phyloP scores from a whole-genome alignment of 2,329 filamentous ascomycete genomes.

The Coniochaeta sp. region DNA sequence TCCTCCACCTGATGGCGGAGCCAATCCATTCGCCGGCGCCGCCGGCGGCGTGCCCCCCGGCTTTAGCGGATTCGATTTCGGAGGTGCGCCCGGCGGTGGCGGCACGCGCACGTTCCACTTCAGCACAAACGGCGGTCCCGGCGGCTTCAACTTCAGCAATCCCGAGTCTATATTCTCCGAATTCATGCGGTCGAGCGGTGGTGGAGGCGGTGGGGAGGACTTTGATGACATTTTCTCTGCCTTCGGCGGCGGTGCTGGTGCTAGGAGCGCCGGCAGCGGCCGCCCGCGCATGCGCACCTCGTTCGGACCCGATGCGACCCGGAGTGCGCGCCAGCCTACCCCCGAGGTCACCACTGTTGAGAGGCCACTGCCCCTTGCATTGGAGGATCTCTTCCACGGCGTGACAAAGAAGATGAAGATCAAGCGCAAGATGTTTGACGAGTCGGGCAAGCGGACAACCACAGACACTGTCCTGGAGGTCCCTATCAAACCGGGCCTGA shows the following conservation, averaged over 20 bases:
- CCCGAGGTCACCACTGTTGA: conserved; percentile 90
- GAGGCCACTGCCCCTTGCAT: conserved; percentile 66
- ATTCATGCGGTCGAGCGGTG: conserved; percentile 59
- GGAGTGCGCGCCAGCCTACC: conserved; percentile 43
- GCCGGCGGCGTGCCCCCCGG: conserved; percentile 32
- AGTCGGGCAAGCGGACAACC: conserved; percentile 72
- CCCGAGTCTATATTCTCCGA: conserved; percentile 79
- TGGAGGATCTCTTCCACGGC: conserved; percentile 86
- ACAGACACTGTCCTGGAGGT: conserved; percentile 91
- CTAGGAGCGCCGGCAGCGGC: conserved; percentile 31
- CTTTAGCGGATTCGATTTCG: conserved; percentile 16
- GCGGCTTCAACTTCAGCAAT: conserved; percentile 75
- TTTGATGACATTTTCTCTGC: conserved; percentile 49
- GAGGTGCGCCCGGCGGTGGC: conserved; percentile 35
- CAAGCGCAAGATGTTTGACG: conserved; percentile 91
- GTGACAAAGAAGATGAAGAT: conserved; percentile 97
- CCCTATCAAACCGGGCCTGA: conserved; percentile 89
- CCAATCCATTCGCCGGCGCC: conserved; percentile 48
- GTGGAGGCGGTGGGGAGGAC: conserved; percentile 38
- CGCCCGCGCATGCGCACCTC: conserved; percentile 33
- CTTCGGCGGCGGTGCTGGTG: conserved; percentile 33
- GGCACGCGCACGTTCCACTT: conserved; percentile 56
- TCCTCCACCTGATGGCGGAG: conserved; percentile 53
- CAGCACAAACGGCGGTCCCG: conserved; percentile 45
- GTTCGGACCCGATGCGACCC: conserved; percentile 22